Conservation (phyloP, 805 yeast genomes). For the Spathaspora arborariae region DNA sequence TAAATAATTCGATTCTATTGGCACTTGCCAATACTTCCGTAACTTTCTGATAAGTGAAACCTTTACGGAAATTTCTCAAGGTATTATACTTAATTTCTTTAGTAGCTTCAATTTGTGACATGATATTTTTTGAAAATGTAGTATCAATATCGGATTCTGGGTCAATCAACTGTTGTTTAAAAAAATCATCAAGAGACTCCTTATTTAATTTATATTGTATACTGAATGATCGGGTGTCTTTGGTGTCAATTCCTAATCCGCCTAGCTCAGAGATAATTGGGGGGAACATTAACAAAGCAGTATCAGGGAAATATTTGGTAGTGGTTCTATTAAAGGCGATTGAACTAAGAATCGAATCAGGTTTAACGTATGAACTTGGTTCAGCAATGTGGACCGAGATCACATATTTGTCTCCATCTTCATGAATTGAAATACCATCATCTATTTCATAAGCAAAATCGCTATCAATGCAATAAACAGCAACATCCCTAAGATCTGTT, state of each 20-base stretch:
- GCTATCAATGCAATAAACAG: constrained; percentile 81
- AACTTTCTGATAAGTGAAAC: constrained; percentile 61
- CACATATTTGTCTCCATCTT: constrained; percentile 25
- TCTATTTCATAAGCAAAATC: constrained; percentile 84
- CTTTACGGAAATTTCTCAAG: constrained; percentile 28
- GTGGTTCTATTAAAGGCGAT: constrained; percentile 59
- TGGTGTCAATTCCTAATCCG: constrained; percentile 45
- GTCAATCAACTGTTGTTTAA: constrained; percentile 8
- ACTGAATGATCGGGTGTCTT: constrained; percentile 40
- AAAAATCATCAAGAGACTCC: constrained; percentile 15
- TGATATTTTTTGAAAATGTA: constrained; percentile 9
- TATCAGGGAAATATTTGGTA: constrained; percentile 73
- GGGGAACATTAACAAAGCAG: constrained; percentile 70
- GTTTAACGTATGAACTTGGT: constrained; percentile 65
- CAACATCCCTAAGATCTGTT: constrained; percentile 39
- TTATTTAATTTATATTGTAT: constrained; percentile 27
- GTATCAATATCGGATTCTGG: constrained; percentile 5
- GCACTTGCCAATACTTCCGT: constrained; percentile 43
- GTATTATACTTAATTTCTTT: constrained; percentile 20
- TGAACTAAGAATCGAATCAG: constrained; percentile 38
- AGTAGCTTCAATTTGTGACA: constrained; percentile 14
- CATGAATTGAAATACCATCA: constrained; percentile 76
- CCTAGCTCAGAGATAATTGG: constrained; percentile 44
- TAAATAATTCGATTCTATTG: constrained; percentile 10
- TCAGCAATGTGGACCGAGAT: constrained; percentile 81